Percentiles rank a stretch among this genome's conserved stretches.
Evolutionary conservation across 192 early-diverging fungal genomes (phyloP).

Genomic region (Coemansia javaensis): DNA sequence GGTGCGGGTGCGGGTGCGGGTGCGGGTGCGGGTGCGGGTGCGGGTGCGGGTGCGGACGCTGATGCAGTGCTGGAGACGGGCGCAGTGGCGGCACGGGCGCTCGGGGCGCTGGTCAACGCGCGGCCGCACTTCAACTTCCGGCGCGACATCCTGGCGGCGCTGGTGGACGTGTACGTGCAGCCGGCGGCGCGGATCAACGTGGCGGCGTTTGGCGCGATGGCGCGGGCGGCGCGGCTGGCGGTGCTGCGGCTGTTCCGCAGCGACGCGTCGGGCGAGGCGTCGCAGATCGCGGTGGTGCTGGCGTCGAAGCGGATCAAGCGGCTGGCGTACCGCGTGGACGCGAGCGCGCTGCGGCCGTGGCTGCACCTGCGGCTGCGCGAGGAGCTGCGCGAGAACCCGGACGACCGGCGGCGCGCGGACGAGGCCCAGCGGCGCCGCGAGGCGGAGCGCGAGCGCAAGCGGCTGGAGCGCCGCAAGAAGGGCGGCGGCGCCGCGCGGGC

Average conservation of each 20-base stretch:
- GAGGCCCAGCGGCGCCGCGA: slow-evolving; percentile 51
- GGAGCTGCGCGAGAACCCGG: slow-evolving; percentile 61
- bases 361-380: slow-evolving; percentile 78
- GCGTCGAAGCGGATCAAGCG: slow-evolving; percentile 83
- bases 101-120: slow-evolving; percentile 74
- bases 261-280: slow-evolving; percentile 83
- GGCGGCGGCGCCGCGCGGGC: slow-evolving; percentile 33
- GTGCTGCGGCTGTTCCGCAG: slow-evolving; percentile 72
- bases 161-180: slow-evolving; percentile 60
- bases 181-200: slow-evolving; percentile 63
- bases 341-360: slow-evolving; percentile 65
- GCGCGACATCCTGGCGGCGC: slow-evolving; percentile 76
- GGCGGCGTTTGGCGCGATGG: slow-evolving; percentile 54
- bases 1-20: too few species aligned
- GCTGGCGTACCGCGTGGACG: slow-evolving; percentile 67
- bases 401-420: slow-evolving; percentile 53
- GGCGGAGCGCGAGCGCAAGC: slow-evolving; percentile 32
- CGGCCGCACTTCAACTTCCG: slow-evolving; percentile 97
- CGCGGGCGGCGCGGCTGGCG: slow-evolving; percentile 70
- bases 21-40: too few species aligned
- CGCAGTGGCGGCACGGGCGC: slow-evolving; percentile 67
- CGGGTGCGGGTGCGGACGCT: too few species aligned
- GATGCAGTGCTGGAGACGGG: slow-evolving; percentile 53
- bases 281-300: slow-evolving; percentile 80
- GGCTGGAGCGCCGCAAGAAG: slow-evolving; percentile 33